Conservation (phyloP, 176 grass and related monocot genomes). For the Carex parvula region DNA sequence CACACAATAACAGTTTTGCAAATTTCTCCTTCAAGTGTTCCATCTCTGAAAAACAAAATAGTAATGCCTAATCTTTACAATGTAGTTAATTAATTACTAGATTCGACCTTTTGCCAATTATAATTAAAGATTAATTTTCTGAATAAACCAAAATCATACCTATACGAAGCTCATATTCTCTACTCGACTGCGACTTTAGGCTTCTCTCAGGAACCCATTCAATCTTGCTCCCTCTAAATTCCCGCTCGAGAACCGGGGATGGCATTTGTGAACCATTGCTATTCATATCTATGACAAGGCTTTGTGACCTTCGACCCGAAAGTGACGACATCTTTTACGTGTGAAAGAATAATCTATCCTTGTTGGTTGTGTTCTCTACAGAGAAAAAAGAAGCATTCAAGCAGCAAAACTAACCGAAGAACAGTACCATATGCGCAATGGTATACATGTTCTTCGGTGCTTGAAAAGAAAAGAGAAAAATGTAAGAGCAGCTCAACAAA, state of each 20-base stretch:
- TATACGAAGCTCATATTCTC: conserved; percentile 30
- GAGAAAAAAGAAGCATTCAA: conserved; percentile 30
- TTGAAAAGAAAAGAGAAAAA: not conserved
- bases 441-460: conserved; percentile 2
- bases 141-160: conserved; percentile 14
- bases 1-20: conserved; percentile 68
- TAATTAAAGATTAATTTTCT: not conserved
- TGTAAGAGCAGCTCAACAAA: not conserved
- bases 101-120: not conserved
- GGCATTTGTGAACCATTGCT: conserved; percentile 2
- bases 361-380: conserved; percentile 45
- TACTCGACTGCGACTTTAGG: not conserved
- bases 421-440: conserved; percentile 1
- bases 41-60: conserved; percentile 34
- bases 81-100: not conserved
- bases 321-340: conserved; percentile 29
- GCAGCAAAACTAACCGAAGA: conserved; percentile 8
- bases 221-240: conserved; percentile 33
- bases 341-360: conserved; percentile 37
- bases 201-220: conserved; percentile 31
- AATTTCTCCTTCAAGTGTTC: conserved; percentile 71
- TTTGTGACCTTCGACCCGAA: conserved; percentile 27
- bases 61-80: not conserved
- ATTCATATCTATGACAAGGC: conserved; percentile 12
- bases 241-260: conserved; percentile 9